phyloP scores from a whole-genome alignment of 441 rosid genomes.

The Kokia cookei region DNA sequence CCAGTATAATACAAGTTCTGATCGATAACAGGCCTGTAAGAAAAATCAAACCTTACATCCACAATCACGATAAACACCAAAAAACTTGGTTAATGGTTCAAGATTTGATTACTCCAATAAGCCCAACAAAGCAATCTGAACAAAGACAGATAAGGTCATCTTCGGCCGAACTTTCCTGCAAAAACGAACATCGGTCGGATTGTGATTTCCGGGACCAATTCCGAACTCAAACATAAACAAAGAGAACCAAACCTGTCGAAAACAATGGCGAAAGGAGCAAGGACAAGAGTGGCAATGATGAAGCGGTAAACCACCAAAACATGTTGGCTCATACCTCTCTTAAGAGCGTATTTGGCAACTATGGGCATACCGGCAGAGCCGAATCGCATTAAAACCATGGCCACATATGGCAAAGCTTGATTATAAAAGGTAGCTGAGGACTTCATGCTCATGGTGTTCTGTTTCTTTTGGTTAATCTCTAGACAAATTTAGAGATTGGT shows the following conservation, averaged over 20 bases:
- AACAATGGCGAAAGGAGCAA: slow-evolving; percentile 56
- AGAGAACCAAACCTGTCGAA: slow-evolving; percentile 38
- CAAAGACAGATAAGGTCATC: slow-evolving; percentile 42
- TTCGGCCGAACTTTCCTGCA: slow-evolving; percentile 51
- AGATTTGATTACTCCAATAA: slow-evolving; percentile 43
- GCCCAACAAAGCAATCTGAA: slow-evolving; percentile 46
- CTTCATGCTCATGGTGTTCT: background rate
- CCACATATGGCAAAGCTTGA: slow-evolving; percentile 38
- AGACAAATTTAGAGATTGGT: background rate
- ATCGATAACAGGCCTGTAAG: slow-evolving; percentile 54
- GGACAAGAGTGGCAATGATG: slow-evolving; percentile 32
- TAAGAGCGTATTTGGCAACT: slow-evolving; percentile 44
- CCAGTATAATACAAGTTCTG: slow-evolving; percentile 64
- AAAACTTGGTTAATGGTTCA: background rate
- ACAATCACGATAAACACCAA: background rate
- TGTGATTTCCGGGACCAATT: background rate
- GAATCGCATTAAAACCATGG: slow-evolving; percentile 40
- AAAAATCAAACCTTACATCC: background rate
- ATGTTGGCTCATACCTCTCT: slow-evolving; percentile 53
- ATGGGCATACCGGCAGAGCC: slow-evolving; percentile 48
- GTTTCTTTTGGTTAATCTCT: background rate
- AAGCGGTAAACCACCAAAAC: slow-evolving; percentile 52
- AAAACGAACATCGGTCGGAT: background rate
- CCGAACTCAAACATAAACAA: background rate
- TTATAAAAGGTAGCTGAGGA: slow-evolving; percentile 6